phyloP scores from a whole-genome alignment of 495 filamentous ascomycete genomes.

The Talaromyces proteolyticus region DNA sequence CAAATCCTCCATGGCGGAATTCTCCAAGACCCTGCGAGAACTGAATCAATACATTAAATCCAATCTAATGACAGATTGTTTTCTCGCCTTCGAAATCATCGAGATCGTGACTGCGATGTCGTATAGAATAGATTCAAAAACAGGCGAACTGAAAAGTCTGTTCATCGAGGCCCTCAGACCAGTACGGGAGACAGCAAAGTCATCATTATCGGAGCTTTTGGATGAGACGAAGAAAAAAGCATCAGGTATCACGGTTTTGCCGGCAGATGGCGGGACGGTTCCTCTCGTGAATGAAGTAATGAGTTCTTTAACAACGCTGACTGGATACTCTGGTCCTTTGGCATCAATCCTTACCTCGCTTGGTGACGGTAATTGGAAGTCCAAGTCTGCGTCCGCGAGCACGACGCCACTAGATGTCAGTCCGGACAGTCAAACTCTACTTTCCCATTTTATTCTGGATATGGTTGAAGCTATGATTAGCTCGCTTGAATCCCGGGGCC shows the following conservation, averaged over 20 bases:
- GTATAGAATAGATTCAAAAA: slow-evolving; percentile 70
- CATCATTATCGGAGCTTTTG: slow-evolving; percentile 74
- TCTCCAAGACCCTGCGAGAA: slow-evolving; percentile 80
- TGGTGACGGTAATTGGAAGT: slow-evolving; percentile 84
- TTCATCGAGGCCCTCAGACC: slow-evolving; percentile 83
- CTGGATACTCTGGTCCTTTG: slow-evolving; percentile 79
- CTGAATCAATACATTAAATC: slow-evolving; percentile 82
- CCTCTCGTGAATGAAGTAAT: slow-evolving; percentile 80
- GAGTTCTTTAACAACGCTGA: slow-evolving; percentile 79
- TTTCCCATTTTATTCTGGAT: slow-evolving; percentile 80
- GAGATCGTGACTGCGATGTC: slow-evolving; percentile 82
- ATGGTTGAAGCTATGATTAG: slow-evolving; percentile 76
- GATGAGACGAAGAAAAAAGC: slow-evolving; percentile 78
- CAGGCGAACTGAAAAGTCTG: slow-evolving; percentile 77
- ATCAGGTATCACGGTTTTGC: slow-evolving; percentile 54
- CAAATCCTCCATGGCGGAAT: slow-evolving; percentile 66
- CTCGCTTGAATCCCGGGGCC: slow-evolving; percentile 69
- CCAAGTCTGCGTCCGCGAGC: slow-evolving; percentile 51
- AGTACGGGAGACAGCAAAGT: slow-evolving; percentile 85
- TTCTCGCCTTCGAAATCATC: slow-evolving; percentile 91
- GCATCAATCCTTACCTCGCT: slow-evolving; percentile 86
- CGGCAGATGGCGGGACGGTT: slow-evolving; percentile 71
- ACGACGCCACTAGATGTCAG: slow-evolving; percentile 77
- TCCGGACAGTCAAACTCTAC: slow-evolving; percentile 83
- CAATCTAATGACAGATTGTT: slow-evolving; percentile 90